Base-by-base conservation (phyloP, 345 rosid species). In the Garcia nutans region DNA sequence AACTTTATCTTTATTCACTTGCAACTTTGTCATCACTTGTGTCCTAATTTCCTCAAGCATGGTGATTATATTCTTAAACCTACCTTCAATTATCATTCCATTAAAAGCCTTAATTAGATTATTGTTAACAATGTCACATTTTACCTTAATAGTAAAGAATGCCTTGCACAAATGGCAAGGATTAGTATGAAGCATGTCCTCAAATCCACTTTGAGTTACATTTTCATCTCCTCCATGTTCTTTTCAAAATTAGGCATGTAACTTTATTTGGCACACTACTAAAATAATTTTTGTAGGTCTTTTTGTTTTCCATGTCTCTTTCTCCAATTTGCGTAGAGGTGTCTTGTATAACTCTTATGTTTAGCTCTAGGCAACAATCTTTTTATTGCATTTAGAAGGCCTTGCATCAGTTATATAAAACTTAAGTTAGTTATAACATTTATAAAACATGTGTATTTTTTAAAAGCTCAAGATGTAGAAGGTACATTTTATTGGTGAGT, bases 151-250 rank as follows among this genome's bases (percentile, higher is more conserved):
- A 1, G 0, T 22, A 3, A 58, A 71, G 49, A 31, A 58, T 3
- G 65, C 54, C 52, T 31, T 57, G 0, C 50, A 31, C 37, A 3
- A 71, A 5, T 58, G 44, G 15, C 11, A 0, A 0, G 3, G 52
- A 3, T 57, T 10, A 1, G 13, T 56, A 2, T 24, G 57, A 0
- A 55, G 3, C 26, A 55, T 31, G 28, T 71, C 33, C 11, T 19
- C 50, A 0, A 20, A 42, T 0, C 3, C 49, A 5, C 11, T 6
- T 8, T 6, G 16, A 0, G 55, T n/a, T 4, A 8, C 0, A 1
- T 10, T 9, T 22, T 71, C 8, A 33, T 10, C 26, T 22, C 19
- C 0, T 33, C 2, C 10, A 16, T 19, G 11, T 55, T 8, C 0
- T 17, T 3, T 2, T 41, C 20, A 19, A 57, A 57, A 33, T 57